phyloP scores from a whole-genome alignment of 192 early-diverging fungal genomes.

The Fimicolochytrium jonesii region DNA sequence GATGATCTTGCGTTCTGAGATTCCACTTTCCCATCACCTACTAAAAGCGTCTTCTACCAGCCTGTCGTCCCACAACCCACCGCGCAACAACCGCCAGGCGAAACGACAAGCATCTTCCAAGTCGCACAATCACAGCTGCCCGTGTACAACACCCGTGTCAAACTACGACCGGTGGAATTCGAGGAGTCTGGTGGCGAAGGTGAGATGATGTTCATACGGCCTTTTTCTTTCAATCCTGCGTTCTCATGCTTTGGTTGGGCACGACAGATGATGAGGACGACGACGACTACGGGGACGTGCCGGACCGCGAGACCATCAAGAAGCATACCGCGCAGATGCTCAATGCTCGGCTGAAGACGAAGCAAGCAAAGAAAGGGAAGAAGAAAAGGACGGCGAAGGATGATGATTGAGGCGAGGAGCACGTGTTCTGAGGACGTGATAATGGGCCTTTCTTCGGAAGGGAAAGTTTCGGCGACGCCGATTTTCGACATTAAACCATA shows the following conservation, averaged over 20 bases:
- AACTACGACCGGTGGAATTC: constrained; percentile 53
- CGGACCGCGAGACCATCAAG: constrained; percentile 59
- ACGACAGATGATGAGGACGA: constrained; percentile 49
- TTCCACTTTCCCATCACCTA: too few relatives aligned
- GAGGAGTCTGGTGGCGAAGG: constrained; percentile 51
- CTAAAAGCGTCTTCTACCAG: neutral
- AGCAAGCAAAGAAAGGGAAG: constrained; percentile 55
- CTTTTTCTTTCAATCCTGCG: too few relatives aligned
- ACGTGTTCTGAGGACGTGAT: too few relatives aligned
- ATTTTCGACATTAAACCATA: too few relatives aligned
- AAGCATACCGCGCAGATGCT: constrained; percentile 58
- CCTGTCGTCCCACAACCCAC: constrained; percentile 14
- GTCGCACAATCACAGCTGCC: constrained; percentile 48
- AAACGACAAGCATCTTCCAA: constrained; percentile 45
- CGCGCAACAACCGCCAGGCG: constrained; percentile 41
- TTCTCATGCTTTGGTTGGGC: constrained; percentile 6
- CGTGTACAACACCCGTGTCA: constrained; percentile 55
- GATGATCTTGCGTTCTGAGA: neutral
- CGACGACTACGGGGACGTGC: constrained; percentile 52
- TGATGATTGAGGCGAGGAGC: constrained; percentile 13
- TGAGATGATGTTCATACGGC: constrained; percentile 1
- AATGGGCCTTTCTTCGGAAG: too few relatives aligned
- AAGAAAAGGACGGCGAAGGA: constrained; percentile 55
- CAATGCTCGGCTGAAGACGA: constrained; percentile 55
- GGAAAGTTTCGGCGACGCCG: too few relatives aligned